Base-by-base conservation (phyloP, 768 basidiomycete genomes). In the Baorangia bicolor region DNA sequence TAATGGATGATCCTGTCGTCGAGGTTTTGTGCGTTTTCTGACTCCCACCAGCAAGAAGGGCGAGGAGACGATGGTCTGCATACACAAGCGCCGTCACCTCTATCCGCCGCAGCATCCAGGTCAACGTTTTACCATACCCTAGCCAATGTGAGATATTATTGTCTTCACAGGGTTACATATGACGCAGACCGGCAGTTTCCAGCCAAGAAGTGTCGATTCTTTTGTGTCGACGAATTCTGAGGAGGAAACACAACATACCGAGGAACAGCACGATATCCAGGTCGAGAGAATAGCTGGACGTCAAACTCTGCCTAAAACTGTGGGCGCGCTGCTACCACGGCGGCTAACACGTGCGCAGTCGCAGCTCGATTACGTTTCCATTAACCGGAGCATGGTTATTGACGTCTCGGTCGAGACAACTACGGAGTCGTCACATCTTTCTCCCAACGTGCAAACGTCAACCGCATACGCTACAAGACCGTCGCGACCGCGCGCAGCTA, bases 401-500 rank as follows among this genome's bases (percentile, higher is more conserved):
- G 80, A 73, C 27, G 75, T 82, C 10, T 79, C 77, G 46, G 75
- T 83, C 34, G 75, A 81, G 56, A 79, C 79, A 0, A 81, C 60
- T 4, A 61, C 55, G 3, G 65, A 63, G 23, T 31, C 56, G 3
- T 44, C 60, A 1, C 55, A 53, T 18, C 23, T 23, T 31, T 33
- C 52, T 25, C 37, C 49, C n/a, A 47, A 49, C 51, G 16, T 45
- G 16, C 51, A 43, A 12, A 37, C 42, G 8, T 69, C 67, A 33
- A 67, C 55, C 10, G 60, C 51, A 9, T 64, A 65, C n/a, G 65
- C 61, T 33, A 48, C 65, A 11, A 53, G 49, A 20, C 64, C 68
- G 2, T 65, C 75, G 28, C 74, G 73, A 30, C 67, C 69, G 46
- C 73, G 76, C 44, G 49, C 75, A 12, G 77, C 76, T 13, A 71